Evolutionary conservation across 768 basidiomycete genomes (phyloP).

Genomic region (Auriscalpium vulgare): DNA sequence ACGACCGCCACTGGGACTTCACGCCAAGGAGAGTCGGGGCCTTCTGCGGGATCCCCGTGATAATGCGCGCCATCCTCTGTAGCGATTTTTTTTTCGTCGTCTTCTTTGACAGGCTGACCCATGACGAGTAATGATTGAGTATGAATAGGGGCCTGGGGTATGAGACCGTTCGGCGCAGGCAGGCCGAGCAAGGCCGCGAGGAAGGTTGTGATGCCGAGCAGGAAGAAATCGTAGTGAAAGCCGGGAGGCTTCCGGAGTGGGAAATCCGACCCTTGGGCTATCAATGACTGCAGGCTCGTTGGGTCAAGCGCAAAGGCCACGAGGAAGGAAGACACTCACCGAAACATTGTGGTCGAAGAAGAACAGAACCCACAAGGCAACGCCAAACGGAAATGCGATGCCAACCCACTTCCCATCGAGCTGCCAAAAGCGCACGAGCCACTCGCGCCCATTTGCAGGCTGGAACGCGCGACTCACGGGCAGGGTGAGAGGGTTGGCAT

Average conservation of each 20-base stretch:
- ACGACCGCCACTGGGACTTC: constrained; percentile 71
- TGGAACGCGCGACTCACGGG: constrained; percentile 64
- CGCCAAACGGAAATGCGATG: constrained; percentile 82
- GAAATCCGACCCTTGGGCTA: constrained; percentile 85
- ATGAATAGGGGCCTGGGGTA: constrained; percentile 90
- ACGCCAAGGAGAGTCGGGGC: constrained; percentile 15
- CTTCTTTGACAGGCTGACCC: constrained; percentile 36
- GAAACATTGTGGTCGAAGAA: constrained; percentile 96
- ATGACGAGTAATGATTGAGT: constrained; percentile 74
- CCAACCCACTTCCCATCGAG: constrained; percentile 85
- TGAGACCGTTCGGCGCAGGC: constrained; percentile 81
- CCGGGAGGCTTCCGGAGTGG: constrained; percentile 87
- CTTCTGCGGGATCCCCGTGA: constrained; percentile 8
- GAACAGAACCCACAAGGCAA: constrained; percentile 85
- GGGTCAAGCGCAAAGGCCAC: not conserved
- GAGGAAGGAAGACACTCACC: constrained; percentile 33
- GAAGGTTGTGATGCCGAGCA: constrained; percentile 86
- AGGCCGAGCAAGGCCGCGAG: constrained; percentile 80
- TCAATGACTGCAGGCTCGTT: constrained; percentile 53
- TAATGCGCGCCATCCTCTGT: constrained; percentile 3
- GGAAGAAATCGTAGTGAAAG: constrained; percentile 84
- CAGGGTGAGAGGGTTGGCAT: constrained; percentile 52
- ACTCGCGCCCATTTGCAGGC: constrained; percentile 62
- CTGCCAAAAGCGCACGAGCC: constrained; percentile 88
- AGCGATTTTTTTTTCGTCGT: constrained; percentile 29